Conservation (phyloP, 495 filamentous ascomycete species). For the Mytilinidion resinicola region DNA sequence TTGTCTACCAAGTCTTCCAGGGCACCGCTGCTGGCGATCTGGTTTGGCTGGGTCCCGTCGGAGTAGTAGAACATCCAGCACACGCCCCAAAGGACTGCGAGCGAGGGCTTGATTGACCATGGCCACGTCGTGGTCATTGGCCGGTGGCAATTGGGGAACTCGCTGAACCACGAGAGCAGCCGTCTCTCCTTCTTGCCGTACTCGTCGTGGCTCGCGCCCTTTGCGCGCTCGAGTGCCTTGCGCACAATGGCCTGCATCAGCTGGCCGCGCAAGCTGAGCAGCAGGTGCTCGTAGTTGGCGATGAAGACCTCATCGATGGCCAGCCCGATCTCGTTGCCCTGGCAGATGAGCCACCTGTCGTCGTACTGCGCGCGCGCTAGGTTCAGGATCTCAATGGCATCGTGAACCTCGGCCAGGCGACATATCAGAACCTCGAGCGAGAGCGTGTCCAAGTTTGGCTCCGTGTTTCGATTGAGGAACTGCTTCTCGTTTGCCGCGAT, state of each 20-base stretch:
- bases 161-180: constrained; percentile 32
- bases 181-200: constrained; percentile 14
- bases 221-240: constrained; percentile 19
- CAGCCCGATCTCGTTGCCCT: constrained; percentile 18
- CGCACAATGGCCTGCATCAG: constrained; percentile 16
- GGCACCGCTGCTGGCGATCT: not conserved
- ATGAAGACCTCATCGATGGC: constrained; percentile 23
- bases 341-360: constrained; percentile 20
- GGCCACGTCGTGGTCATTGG: constrained; percentile 50
- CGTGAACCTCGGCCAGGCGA: constrained; percentile 9
- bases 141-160: constrained; percentile 36
- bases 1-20: constrained; percentile 2
- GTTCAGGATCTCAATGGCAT: constrained; percentile 13
- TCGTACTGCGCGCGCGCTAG: constrained; percentile 6
- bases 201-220: constrained; percentile 5
- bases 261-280: constrained; percentile 15
- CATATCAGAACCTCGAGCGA: constrained; percentile 12
- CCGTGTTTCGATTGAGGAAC: constrained; percentile 20
- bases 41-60: not conserved
- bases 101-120: constrained; percentile 45
- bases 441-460: constrained; percentile 8
- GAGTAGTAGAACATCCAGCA: constrained; percentile 50
- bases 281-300: constrained; percentile 30
- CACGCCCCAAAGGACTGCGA: constrained; percentile 50
- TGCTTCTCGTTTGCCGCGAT: constrained; percentile 14